Conservation (phyloP, 2,329 filamentous ascomycete genomes). For the Penicillium crustosum region DNA sequence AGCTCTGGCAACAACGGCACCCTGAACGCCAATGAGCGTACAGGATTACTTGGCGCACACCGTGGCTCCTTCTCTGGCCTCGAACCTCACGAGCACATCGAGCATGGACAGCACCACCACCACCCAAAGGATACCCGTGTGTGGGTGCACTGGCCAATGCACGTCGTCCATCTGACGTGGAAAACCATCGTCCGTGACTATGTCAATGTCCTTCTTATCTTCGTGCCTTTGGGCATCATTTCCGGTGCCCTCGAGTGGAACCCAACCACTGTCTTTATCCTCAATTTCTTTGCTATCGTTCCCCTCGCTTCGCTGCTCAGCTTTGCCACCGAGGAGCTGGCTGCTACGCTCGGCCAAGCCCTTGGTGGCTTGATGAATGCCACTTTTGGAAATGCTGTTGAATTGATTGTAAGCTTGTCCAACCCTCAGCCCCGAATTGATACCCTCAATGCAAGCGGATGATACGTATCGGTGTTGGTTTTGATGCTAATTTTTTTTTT, state of each 20-base stretch:
- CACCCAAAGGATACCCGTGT: slow-evolving; percentile 38
- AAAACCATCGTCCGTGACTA: slow-evolving; percentile 49
- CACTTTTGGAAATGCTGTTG: slow-evolving; percentile 66
- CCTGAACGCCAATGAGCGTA: slow-evolving; percentile 35
- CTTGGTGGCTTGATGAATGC: slow-evolving; percentile 64
- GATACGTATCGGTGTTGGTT: not conserved
- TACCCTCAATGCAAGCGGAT: not conserved
- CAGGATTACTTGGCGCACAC: slow-evolving; percentile 31
- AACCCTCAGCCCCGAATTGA: not conserved
- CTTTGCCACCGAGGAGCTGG: slow-evolving; percentile 64
- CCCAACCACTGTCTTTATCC: slow-evolving; percentile 58
- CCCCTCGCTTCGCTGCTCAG: slow-evolving; percentile 62
- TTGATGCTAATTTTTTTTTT: not conserved
- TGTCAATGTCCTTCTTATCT: slow-evolving; percentile 63
- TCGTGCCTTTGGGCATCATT: slow-evolving; percentile 64
- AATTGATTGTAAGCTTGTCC: slow-evolving; percentile 64
- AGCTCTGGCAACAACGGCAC: slow-evolving; percentile 33
- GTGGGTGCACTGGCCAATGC: slow-evolving; percentile 43
- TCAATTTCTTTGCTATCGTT: slow-evolving; percentile 66
- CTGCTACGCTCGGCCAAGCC: slow-evolving; percentile 61
- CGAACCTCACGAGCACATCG: slow-evolving; percentile 14
- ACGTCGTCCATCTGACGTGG: slow-evolving; percentile 44
- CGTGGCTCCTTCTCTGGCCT: slow-evolving; percentile 22
- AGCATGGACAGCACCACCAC: slow-evolving; percentile 22
- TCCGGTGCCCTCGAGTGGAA: slow-evolving; percentile 60